Evolutionary conservation across 371 early-diverging fungal species (phyloP).

Genomic region (Actinomucor elegans): DNA sequence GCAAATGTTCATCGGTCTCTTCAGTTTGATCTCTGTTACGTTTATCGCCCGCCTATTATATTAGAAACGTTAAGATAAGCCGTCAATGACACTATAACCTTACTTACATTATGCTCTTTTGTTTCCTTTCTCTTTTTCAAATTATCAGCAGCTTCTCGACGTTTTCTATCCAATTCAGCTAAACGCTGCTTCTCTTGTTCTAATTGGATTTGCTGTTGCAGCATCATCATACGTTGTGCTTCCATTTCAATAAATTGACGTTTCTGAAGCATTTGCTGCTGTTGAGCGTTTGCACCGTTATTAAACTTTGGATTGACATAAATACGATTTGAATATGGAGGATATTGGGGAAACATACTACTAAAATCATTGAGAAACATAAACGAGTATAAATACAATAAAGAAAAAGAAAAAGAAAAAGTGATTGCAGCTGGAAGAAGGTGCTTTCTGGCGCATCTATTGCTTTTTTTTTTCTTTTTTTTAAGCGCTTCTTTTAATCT

Average conservation of each 20-base stretch:
- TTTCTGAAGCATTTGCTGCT: neutral
- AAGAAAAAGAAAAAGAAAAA: no score
- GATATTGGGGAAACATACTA: conserved; percentile 12
- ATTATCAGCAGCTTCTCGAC: conserved; percentile 14
- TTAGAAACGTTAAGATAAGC: neutral
- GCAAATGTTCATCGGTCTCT: neutral
- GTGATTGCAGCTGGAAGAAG: no score
- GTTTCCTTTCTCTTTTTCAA: conserved; percentile 3
- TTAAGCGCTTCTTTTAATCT: neutral
- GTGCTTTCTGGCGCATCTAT: no score
- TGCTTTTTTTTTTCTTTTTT: neutral
- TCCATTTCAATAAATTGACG: conserved; percentile 12
- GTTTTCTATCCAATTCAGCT: conserved; percentile 4
- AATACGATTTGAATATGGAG: conserved; percentile 17
- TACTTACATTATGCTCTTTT: neutral
- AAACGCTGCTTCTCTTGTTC: conserved; percentile 1
- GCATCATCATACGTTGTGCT: conserved; percentile 5
- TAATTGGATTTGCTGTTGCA: conserved; percentile 6
- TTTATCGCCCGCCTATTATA: conserved; percentile 9
- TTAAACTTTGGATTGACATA: conserved; percentile 22
- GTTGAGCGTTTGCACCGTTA: conserved; percentile 1
- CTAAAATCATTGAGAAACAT: no score
- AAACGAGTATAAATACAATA: no score
- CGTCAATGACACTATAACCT: neutral
- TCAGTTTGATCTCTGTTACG: neutral